Base-by-base conservation (phyloP, 2,329 filamentous ascomycete genomes). In the Purpureocillium takamizusanense region DNA sequence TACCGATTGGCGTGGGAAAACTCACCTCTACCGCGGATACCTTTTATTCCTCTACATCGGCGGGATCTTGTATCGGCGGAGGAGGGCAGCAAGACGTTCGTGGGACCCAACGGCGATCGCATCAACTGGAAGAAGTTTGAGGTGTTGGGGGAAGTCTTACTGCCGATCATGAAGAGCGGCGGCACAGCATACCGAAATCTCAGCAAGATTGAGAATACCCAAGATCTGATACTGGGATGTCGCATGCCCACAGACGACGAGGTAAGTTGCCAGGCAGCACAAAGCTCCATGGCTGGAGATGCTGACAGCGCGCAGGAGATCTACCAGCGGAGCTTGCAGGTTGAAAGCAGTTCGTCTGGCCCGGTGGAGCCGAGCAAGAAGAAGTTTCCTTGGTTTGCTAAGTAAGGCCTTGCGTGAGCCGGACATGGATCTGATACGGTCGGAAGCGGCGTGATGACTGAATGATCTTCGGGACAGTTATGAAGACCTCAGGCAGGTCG, bases 41-140 rank as follows among this genome's bases (percentile, higher is more conserved):
- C 92, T 0, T 97, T 94, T 57, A 81, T 97, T 36, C 90, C 92
- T 2, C 71, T 97, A 21, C 87, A 94, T 55, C 78, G 86, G 32
- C 77, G 89, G 46, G 92, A 98, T 62, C 71, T 98, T 17, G 87
- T 95, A 2, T 87, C 85, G 11, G 90, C 92, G 1, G 87, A 94
- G 54, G 86, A 95, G 61, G 92, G 90, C 27, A 95, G 92, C 60
- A 78, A 78, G 52, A 97, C 92, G 0, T 90, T 95, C 57, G 69
- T 97, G 2, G 86, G 84, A 7, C 71, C 76, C 2, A 72, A 78
- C 43, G 77, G 71, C 46, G 77, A 86, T 45, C 72, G 86, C 37
- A 86, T 98, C 56, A 97, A 97, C 57, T 98, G 92, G 92, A 88
- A 83, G 62, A 98, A 98, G 57, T 98, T 97, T 52, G 90, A 97